Conservation (phyloP, 2,329 filamentous ascomycete species). For the Neonectria coccinea region DNA sequence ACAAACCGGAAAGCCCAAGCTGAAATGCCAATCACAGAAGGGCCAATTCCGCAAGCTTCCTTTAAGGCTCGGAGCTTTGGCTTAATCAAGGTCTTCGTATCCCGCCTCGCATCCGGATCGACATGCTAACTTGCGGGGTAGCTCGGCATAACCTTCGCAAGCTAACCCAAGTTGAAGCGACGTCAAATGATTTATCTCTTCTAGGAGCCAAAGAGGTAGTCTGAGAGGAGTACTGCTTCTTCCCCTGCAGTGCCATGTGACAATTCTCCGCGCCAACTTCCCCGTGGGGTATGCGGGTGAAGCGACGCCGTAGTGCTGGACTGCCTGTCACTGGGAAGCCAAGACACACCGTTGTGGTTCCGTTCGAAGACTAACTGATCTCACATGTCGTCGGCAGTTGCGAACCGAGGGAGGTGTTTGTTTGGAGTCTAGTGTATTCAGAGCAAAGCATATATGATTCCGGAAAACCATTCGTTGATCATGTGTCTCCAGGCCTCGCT, state of each 20-base stretch:
- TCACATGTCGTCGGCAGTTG: neutral
- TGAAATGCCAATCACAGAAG: neutral
- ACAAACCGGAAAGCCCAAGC: neutral
- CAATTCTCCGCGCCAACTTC: neutral
- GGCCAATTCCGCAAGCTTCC: neutral
- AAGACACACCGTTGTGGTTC: neutral
- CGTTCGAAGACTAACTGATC: neutral
- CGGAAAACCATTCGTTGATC: neutral
- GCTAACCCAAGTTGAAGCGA: neutral
- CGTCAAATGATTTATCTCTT: neutral
- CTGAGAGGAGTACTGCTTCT: neutral
- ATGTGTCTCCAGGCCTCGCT: neutral
- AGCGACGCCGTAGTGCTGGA: neutral
- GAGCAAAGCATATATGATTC: neutral
- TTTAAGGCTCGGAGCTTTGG: neutral
- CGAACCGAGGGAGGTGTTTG: neutral
- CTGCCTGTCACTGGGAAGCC: neutral
- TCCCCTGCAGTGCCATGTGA: neutral
- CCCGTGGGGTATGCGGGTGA: neutral
- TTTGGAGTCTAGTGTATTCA: neutral
- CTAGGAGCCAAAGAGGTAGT: neutral
- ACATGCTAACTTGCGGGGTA: neutral
- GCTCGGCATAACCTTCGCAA: neutral
- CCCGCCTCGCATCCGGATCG: neutral
- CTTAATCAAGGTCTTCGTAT: neutral